These are phyloP conservation scores for Brassica carinata DNA, from an alignment of 345 rosid genomes.

Conservation along the genomic window DNA sequence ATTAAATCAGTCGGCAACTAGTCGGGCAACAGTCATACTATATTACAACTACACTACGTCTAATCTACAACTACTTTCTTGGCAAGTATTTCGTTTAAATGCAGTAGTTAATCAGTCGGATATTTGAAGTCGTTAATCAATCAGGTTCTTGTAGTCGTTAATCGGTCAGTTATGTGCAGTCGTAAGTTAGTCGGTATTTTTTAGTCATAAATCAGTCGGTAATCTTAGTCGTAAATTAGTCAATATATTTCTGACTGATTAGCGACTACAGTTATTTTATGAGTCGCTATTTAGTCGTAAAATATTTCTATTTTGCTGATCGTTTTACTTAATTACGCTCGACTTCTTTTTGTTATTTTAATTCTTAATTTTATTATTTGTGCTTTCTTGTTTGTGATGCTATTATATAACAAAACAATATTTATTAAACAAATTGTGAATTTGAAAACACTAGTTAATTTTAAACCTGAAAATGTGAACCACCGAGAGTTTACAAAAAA, in stretches of 20 bases:
- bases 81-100: neutral
- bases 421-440: neutral
- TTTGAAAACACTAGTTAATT: neutral
- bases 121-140: neutral
- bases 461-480: neutral
- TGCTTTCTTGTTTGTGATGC: neutral
- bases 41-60: neutral
- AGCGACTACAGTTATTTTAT: neutral
- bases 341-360: neutral
- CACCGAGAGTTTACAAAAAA: no score
- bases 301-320: neutral
- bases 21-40: neutral
- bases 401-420: no score
- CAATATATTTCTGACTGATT: neutral
- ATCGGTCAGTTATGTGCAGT: neutral
- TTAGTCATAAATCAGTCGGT: neutral
- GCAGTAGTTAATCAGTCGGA: neutral
- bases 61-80: neutral
- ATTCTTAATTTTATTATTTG: no score
- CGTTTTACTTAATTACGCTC: no score
- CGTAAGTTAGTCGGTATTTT: neutral
- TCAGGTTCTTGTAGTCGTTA: neutral
- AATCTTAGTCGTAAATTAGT: neutral
- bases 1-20: neutral
- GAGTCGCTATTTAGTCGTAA: neutral